These are phyloP conservation scores for Capsella bursapastoris DNA, from an alignment of 345 rosid genomes.

Conservation along the genomic window DNA sequence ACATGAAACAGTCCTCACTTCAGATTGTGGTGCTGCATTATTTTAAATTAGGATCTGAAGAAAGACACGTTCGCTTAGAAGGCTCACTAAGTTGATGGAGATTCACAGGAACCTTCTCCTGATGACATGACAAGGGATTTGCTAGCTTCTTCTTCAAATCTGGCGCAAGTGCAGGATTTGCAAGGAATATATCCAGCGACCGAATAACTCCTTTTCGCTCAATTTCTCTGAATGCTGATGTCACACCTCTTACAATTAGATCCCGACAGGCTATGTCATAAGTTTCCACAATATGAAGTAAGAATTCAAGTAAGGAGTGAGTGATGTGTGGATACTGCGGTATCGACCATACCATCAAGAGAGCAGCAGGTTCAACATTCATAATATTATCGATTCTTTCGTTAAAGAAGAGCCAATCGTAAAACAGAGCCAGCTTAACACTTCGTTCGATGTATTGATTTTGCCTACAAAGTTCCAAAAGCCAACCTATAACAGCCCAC, in stretches of 20 bases:
- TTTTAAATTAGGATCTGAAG: neutral
- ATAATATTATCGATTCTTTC: slow-evolving; percentile 67
- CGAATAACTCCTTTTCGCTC: slow-evolving; percentile 66
- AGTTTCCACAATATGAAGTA: slow-evolving; percentile 72
- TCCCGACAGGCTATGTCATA: slow-evolving; percentile 56
- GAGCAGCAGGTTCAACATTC: slow-evolving; percentile 93
- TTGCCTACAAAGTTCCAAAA: slow-evolving; percentile 58
- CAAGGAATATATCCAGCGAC: slow-evolving; percentile 55
- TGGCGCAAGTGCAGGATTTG: slow-evolving; percentile 53
- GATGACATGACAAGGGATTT: slow-evolving; percentile 47
- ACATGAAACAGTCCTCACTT: too few relatives aligned
- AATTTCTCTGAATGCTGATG: slow-evolving; percentile 59
- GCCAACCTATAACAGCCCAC: slow-evolving; percentile 91
- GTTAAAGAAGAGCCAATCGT: slow-evolving; percentile 87
- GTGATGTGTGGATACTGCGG: slow-evolving; percentile 68
- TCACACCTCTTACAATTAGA: slow-evolving; percentile 56
- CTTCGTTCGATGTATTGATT: slow-evolving; percentile 57
- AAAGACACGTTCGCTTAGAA: neutral
- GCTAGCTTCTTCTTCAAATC: slow-evolving; percentile 58
- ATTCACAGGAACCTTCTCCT: slow-evolving; percentile 39
- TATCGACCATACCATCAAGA: slow-evolving; percentile 74
- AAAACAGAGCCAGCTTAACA: slow-evolving; percentile 73
- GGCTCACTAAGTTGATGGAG: slow-evolving; percentile 20
- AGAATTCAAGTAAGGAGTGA: slow-evolving; percentile 69
- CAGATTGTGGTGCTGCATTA: slow-evolving; percentile 24